Evolutionary conservation across 2,329 filamentous ascomycete species (phyloP), one percentile per base, ranked within the genome.

Genomic region (Zarea fungicola): DNA sequence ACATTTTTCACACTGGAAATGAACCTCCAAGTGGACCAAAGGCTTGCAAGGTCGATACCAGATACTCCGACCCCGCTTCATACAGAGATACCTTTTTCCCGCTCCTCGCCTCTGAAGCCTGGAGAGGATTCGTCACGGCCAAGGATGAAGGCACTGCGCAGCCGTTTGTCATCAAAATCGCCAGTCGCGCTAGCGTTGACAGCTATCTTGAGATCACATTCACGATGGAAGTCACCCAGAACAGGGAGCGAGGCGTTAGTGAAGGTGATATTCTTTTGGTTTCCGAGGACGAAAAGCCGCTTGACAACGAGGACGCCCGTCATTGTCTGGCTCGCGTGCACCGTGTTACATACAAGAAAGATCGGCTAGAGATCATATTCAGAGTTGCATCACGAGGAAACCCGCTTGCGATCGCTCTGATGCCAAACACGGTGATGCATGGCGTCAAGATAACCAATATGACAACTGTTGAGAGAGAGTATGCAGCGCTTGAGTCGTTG

Each of bases 391-490:
- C 84, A 55, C 74, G 70, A 42, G 81, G 76, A 51, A 80, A 83
- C 43, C 75, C 83, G 29, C 75, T 89, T 22, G 59, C 80, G 19
- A 72, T 78, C 35, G 74, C 75, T 22, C 75, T 97, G 40, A 77
- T 80, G 32, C 86, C 89, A 0, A 84, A 87, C 32, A 74, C 78
- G 14, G 81, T 81, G 32, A 75, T 96, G 0, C 79, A 83, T 58
- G 90, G 84, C 2, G 76, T 88, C 50, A 95, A 95, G 62, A 83
- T 99, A 56, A 89, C 90, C 47, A 96, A 92, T 52, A 87, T 99
- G 73, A 95, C 87, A 2, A 93, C 93, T 0, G 84, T 97, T 44
- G 92, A 99, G 71, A 85, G 93, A 65, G 93, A 99, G 67, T 99
- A 91, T 64, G 93, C 90, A 49, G 89, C 93, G 1, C 70, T 99